phyloP scores from a whole-genome alignment of 441 rosid species.

The Pelargonium citronellum region DNA sequence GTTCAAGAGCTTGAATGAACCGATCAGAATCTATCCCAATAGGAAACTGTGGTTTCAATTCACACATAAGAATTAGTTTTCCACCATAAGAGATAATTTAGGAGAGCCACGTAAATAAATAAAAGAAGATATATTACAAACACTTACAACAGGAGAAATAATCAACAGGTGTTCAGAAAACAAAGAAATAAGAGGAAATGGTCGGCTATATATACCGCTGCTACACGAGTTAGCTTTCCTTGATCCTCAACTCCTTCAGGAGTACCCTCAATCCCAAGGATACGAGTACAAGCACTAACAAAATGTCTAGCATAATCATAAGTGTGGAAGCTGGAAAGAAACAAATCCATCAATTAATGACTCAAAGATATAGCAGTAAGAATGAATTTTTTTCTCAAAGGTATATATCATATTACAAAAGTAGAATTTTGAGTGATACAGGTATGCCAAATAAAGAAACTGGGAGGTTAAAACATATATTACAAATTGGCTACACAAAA shows the following conservation, averaged over 20 bases:
- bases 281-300: constrained; percentile 98
- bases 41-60: constrained; percentile 70
- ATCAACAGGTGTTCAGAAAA: constrained; percentile 13
- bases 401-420: not conserved
- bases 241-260: constrained; percentile 99
- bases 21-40: constrained; percentile 94
- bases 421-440: not conserved
- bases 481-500: not conserved
- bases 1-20: constrained; percentile 73
- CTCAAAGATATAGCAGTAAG: not conserved
- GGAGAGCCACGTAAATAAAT: constrained; percentile 8
- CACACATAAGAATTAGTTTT: constrained; percentile 27
- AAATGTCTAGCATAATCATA: constrained; percentile 99
- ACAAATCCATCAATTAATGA: not conserved
- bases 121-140: constrained; percentile 11
- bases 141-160: constrained; percentile 23
- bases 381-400: not conserved
- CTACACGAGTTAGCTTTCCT: constrained; percentile 92
- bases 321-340: constrained; percentile 73
- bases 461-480: not conserved
- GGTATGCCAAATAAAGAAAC: not conserved
- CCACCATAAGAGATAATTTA: constrained; percentile 24
- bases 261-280: constrained; percentile 97
- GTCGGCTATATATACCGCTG: constrained; percentile 58
- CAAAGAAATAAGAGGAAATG: constrained; percentile 13